phyloP scores from a whole-genome alignment of 306 rosid species.

The Leucaena leucocephala region DNA sequence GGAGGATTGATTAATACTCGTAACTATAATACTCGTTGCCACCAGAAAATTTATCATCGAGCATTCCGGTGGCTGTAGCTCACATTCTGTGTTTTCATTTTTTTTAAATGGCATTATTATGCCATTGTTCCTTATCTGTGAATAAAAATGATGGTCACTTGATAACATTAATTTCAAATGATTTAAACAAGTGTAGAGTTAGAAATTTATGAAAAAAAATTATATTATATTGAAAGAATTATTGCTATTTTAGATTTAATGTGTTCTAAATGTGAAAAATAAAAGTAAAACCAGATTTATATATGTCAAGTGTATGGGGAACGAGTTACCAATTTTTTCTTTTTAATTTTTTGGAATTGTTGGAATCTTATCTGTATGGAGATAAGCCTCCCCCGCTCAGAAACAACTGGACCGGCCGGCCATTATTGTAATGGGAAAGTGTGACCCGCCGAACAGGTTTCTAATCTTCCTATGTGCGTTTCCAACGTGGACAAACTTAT shows the following conservation, averaged over 20 bases:
- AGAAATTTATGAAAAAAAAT: too few relatives aligned
- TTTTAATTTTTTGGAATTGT: neutral
- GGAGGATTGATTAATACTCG: neutral
- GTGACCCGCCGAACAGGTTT: neutral
- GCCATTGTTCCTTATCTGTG: neutral
- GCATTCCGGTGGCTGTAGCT: conserved; percentile 31
- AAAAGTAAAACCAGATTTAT: neutral
- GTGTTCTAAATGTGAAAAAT: neutral
- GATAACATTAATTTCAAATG: neutral
- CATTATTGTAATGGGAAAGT: neutral
- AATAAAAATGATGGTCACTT: too few relatives aligned
- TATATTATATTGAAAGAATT: neutral
- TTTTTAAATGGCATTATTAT: neutral
- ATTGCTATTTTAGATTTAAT: neutral
- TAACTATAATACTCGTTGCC: conserved; percentile 12
- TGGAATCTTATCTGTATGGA: neutral
- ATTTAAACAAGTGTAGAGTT: too few relatives aligned
- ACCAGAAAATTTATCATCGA: conserved; percentile 31
- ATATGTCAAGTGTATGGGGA: neutral
- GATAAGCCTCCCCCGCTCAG: neutral
- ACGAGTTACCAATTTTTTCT: neutral
- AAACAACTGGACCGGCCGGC: neutral
- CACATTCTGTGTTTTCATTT: neutral
- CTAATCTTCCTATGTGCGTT: neutral
- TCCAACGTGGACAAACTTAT: neutral